Evolutionary conservation across 2,329 filamentous ascomycete species (phyloP), one percentile per base, ranked within the genome.

Genomic region (Penicillium sp.): DNA sequence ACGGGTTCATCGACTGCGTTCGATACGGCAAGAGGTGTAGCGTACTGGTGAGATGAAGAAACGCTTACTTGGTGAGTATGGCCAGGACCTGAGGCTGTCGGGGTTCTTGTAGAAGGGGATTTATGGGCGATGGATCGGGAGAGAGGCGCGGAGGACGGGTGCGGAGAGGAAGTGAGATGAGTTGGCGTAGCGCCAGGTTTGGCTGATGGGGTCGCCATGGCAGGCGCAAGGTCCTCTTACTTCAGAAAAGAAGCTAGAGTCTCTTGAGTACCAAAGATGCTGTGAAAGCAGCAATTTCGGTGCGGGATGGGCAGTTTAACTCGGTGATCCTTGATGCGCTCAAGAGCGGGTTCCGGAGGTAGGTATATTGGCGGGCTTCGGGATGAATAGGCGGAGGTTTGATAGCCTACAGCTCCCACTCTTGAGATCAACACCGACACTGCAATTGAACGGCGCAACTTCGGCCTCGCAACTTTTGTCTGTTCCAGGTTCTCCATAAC

Each of bases 181-280:
- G 71, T 78, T 25, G 77, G 77, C 53, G 77, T 79, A 33, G 76
- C 70, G 52, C 69, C 75, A 26, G 75, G 74, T 58, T 77, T 79
- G 26, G 77, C 74, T 27, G 76, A 77, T 13, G 77, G 77, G 26
- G 77, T 80, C 31, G 77, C 76, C 77, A 80, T 80, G 55, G 14
- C 66, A 21, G 25, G 46, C 55, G 29, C 35, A 48, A 54, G 7
- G 13, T 33, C 10, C 16, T 25, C 23, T 31, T 37, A 37, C 9
- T 10, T 26, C 29, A 23, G 7, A 23, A 16, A 39, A 14, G 10
- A 14, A 26, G 16, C 14, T 11, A 26, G 13, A 19, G n/a, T 14
- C 42, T 39, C 4, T 16, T 46, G 23, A 45, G 43, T 8, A 9
- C 16, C 21, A 47, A 26, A 14, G 7, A 25, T 27, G 39, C 43